Percentiles rank a stretch among this genome's conserved stretches.
phyloP scores from a whole-genome alignment of 1,284 basidiomycete genomes.

The Moesziomyces sp. region DNA sequence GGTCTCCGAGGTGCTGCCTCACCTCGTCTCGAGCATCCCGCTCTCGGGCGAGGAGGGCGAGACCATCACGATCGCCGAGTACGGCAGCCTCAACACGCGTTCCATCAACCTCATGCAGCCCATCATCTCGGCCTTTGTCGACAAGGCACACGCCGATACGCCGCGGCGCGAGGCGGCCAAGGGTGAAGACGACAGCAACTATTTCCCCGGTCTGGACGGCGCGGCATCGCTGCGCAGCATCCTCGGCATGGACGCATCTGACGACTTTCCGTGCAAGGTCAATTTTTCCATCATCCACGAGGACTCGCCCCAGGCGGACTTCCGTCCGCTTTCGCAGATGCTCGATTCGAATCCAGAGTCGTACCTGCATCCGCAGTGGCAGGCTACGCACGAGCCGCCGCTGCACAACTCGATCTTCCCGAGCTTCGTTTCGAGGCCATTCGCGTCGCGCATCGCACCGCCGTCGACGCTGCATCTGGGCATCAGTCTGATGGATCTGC shows the following conservation, averaged over 20 bases:
- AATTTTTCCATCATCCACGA: slow-evolving; percentile 67
- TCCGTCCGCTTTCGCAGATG: slow-evolving; percentile 62
- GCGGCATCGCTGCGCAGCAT: slow-evolving; percentile 36
- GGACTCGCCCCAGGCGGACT: slow-evolving; percentile 65
- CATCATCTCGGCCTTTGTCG: slow-evolving; percentile 63
- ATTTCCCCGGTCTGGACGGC: slow-evolving; percentile 38
- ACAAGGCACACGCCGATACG: slow-evolving; percentile 31
- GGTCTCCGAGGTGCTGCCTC: slow-evolving; percentile 58
- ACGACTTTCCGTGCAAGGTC: slow-evolving; percentile 48
- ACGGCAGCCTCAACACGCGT: slow-evolving; percentile 66
- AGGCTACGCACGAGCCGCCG: slow-evolving; percentile 48
- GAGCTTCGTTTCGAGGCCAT: slow-evolving; percentile 64
- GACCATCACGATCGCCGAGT: slow-evolving; percentile 67
- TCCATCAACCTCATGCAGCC: slow-evolving; percentile 65
- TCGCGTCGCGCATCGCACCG: slow-evolving; percentile 67
- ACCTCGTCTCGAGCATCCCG: slow-evolving; percentile 55
- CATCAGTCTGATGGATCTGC: slow-evolving; percentile 68
- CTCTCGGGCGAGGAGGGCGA: slow-evolving; percentile 48
- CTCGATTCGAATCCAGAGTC: slow-evolving; percentile 63
- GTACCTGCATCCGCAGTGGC: slow-evolving; percentile 64
- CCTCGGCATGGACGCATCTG: slow-evolving; percentile 25
- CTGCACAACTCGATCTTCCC: slow-evolving; percentile 66
- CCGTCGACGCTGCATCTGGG: slow-evolving; percentile 66
- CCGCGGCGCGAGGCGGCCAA: slow-evolving; percentile 21
- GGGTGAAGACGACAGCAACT: slow-evolving; percentile 23